Conservation (phyloP, 192 early-diverging fungal genomes). For the Coemansia asiatica region DNA sequence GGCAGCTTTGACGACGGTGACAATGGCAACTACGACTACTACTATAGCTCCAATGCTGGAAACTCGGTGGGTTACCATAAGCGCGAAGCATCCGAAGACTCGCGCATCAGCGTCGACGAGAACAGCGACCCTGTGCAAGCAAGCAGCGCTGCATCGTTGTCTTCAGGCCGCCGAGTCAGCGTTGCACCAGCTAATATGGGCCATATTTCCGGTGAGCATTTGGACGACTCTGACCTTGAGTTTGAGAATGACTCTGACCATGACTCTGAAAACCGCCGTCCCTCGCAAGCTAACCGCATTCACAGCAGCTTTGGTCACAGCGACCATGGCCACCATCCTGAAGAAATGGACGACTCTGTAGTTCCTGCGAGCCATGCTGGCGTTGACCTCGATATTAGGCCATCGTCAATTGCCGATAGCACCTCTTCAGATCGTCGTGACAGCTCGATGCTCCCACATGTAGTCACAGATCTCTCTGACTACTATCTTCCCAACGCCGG, state of each 20-base stretch:
- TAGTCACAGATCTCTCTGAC: slow-evolving; percentile 15
- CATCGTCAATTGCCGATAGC: slow-evolving; percentile 11
- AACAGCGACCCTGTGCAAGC: slow-evolving; percentile 14
- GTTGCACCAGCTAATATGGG: slow-evolving; percentile 36
- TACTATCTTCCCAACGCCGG: slow-evolving; percentile 47
- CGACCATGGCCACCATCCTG: neutral
- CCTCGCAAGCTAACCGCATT: neutral
- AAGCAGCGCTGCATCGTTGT: slow-evolving; percentile 6
- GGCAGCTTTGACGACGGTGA: slow-evolving; percentile 27
- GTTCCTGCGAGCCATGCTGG: neutral
- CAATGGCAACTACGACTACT: slow-evolving; percentile 39
- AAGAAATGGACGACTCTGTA: neutral
- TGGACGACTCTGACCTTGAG: slow-evolving; percentile 22
- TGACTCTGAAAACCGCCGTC: neutral
- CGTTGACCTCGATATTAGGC: slow-evolving; percentile 3
- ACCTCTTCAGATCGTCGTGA: slow-evolving; percentile 14
- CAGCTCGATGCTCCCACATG: slow-evolving; percentile 21
- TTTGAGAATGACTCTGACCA: slow-evolving; percentile 16
- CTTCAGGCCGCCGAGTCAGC: slow-evolving; percentile 36
- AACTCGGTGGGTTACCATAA: slow-evolving; percentile 10
- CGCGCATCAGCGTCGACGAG: neutral
- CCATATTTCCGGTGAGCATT: slow-evolving; percentile 30
- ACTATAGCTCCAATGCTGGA: slow-evolving; percentile 37
- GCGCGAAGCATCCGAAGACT: slow-evolving; percentile 4
- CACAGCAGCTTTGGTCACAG: neutral